These are phyloP conservation scores for Rhododendron simsii DNA, from an alignment of 148 eudicot species.

Conservation along the genomic window DNA sequence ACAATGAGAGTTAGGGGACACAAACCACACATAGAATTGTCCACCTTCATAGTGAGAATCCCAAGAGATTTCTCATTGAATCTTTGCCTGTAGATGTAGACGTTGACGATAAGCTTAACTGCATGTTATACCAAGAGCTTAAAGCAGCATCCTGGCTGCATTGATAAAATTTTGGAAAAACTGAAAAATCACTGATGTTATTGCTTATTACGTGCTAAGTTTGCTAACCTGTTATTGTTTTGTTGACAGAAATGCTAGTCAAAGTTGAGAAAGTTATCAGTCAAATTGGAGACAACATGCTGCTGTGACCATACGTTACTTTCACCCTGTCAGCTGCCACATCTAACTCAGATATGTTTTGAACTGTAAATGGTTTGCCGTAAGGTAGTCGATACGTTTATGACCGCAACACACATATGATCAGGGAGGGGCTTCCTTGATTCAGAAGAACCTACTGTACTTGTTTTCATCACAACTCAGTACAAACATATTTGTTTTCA, in stretches of 20 bases:
- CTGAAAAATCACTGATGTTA: not conserved
- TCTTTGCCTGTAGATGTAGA: not conserved
- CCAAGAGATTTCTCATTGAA: not conserved
- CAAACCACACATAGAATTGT: not conserved
- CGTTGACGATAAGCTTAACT: not conserved
- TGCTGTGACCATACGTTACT: constrained; percentile 9
- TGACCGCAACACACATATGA: not conserved
- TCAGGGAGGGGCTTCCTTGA: not conserved
- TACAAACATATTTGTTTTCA: not conserved
- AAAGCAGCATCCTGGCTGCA: not conserved
- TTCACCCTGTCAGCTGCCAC: not conserved
- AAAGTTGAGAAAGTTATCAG: constrained; percentile 64
- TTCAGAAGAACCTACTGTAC: not conserved
- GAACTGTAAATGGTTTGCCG: not conserved
- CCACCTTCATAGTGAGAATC: not conserved
- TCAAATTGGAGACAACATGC: constrained; percentile 44
- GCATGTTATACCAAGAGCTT: not conserved
- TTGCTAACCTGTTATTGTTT: not conserved
- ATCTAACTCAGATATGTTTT: not conserved
- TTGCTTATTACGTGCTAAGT: constrained; percentile 6
- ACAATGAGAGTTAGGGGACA: not conserved
- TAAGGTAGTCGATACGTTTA: not conserved
- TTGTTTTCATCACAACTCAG: not conserved
- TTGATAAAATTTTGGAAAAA: not conserved
- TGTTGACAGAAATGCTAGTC: constrained; percentile 48